Percentiles rank a stretch among this genome's conserved stretches.
Conservation (phyloP, 1,284 basidiomycete genomes). For the Xerocomus amazonicus region DNA sequence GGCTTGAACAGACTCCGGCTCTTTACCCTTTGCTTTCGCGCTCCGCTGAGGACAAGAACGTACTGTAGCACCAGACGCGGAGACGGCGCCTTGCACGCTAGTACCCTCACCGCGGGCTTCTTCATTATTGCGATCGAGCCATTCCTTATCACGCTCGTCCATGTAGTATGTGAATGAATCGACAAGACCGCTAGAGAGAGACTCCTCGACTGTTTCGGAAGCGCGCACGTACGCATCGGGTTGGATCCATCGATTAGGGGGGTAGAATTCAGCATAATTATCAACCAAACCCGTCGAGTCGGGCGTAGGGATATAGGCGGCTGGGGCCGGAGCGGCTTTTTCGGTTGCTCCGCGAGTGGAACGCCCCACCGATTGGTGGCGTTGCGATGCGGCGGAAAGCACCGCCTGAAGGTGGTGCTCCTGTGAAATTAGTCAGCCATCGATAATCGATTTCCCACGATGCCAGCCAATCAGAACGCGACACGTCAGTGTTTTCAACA, state of each 20-base stretch:
- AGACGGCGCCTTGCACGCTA: slow-evolving; percentile 67
- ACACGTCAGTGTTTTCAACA: slow-evolving; percentile 47
- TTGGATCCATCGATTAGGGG: slow-evolving; percentile 67
- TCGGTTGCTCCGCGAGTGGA: slow-evolving; percentile 41
- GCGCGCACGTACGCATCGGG: slow-evolving; percentile 79
- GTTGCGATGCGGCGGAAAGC: slow-evolving; percentile 67
- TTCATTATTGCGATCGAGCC: slow-evolving; percentile 91
- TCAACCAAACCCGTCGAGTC: slow-evolving; percentile 82
- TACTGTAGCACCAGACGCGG: slow-evolving; percentile 43
- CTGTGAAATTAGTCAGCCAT: slow-evolving; percentile 67
- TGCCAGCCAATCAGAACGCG: slow-evolving; percentile 44
- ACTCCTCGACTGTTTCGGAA: slow-evolving; percentile 88
- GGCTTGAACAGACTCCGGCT: slow-evolving; percentile 60
- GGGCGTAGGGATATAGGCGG: slow-evolving; percentile 88
- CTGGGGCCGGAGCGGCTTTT: slow-evolving; percentile 43
- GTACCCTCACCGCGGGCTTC: slow-evolving; percentile 84
- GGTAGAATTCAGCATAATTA: slow-evolving; percentile 75
- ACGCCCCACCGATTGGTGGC: slow-evolving; percentile 44
- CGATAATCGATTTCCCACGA: slow-evolving; percentile 49
- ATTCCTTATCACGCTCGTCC: slow-evolving; percentile 95
- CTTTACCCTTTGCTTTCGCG: slow-evolving; percentile 76
- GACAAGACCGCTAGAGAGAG: slow-evolving; percentile 50
- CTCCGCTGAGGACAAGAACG: slow-evolving; percentile 57
- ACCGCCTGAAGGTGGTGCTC: slow-evolving; percentile 92
- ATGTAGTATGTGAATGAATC: slow-evolving; percentile 84